Percentiles rank a stretch among this genome's conserved stretches.
Evolutionary conservation across 139 green algal genomes (phyloP).

Genomic region (Volvox reticuliferus): DNA sequence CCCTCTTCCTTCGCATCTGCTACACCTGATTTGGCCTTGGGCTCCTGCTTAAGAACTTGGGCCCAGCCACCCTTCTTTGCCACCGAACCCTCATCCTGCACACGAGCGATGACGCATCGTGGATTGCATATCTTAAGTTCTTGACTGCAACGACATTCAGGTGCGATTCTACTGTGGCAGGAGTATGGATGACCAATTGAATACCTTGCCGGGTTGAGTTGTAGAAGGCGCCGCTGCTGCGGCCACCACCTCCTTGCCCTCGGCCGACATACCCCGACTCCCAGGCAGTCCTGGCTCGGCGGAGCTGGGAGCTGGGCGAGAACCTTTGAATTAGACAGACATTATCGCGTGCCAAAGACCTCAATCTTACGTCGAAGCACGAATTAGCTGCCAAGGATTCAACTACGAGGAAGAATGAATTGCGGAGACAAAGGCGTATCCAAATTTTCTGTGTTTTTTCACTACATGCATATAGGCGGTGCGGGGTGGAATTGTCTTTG

Average conservation of each 20-base stretch:
- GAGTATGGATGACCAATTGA: not conserved
- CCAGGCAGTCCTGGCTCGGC: conserved; percentile 14
- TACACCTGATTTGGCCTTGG: not conserved
- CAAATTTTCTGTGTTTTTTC: too few species aligned
- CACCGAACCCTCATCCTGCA: conserved; percentile 4
- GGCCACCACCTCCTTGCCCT: conserved; percentile 28
- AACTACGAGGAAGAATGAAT: too few species aligned
- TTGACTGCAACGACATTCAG: too few species aligned
- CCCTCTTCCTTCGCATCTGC: conserved; percentile 8
- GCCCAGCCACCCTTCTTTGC: conserved; percentile 27
- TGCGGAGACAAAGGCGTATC: too few species aligned
- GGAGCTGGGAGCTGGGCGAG: conserved; percentile 1
- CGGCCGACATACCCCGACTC: conserved; percentile 35
- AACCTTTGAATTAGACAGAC: not conserved
- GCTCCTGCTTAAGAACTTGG: conserved; percentile 27
- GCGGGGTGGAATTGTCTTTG: too few species aligned
- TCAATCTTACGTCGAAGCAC: not conserved
- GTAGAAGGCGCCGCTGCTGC: conserved; percentile 1
- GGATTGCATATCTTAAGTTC: too few species aligned
- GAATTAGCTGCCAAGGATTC: too few species aligned
- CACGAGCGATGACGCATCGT: not conserved
- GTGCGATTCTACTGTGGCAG: too few species aligned
- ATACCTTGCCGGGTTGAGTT: conserved; percentile 8
- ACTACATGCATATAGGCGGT: too few species aligned
- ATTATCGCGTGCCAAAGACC: not conserved